A percentile compares a stretch with the other conserved stretches of the same genome.
These are phyloP conservation scores for Penicillium chermesinum DNA, from an alignment of 495 filamentous ascomycete species.

Conservation along the genomic window DNA sequence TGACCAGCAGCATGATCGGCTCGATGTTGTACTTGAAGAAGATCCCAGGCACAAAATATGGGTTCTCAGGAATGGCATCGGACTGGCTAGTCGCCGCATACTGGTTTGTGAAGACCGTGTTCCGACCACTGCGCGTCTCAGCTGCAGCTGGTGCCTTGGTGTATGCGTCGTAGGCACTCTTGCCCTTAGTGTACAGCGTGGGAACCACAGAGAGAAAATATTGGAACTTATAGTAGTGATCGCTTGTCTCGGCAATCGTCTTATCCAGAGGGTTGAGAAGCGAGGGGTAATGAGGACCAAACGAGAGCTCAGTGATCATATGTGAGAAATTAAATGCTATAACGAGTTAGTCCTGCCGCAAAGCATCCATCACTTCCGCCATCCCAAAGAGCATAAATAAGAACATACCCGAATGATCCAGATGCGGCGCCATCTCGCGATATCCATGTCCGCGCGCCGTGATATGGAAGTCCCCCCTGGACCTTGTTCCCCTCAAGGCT, in stretches of 20 bases:
- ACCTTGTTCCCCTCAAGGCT: slow-evolving; percentile 91
- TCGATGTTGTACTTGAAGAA: slow-evolving; percentile 99
- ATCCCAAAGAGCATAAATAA: slow-evolving; percentile 1
- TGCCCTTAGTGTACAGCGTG: slow-evolving; percentile 76
- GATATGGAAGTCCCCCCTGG: slow-evolving; percentile 96
- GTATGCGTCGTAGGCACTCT: slow-evolving; percentile 41
- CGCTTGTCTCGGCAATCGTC: slow-evolving; percentile 68
- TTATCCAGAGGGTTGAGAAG: slow-evolving; percentile 92
- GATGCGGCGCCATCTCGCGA: slow-evolving; percentile 67
- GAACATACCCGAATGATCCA: slow-evolving; percentile 75
- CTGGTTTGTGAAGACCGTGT: slow-evolving; percentile 87
- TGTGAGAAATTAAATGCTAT: slow-evolving; percentile 97
- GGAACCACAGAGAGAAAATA: slow-evolving; percentile 97
- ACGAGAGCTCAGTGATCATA: slow-evolving; percentile 93
- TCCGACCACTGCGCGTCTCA: slow-evolving; percentile 24
- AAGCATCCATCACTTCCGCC: neutral
- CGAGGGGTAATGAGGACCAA: slow-evolving; percentile 89
- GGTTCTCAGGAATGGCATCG: slow-evolving; percentile 58
- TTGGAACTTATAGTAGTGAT: slow-evolving; percentile 92
- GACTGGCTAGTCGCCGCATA: slow-evolving; percentile 92
- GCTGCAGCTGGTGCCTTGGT: slow-evolving; percentile 21
- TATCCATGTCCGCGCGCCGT: slow-evolving; percentile 95
- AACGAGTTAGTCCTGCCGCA: neutral
- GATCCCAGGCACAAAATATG: slow-evolving; percentile 69
- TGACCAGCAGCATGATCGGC: slow-evolving; percentile 81